Conservation (phyloP, 2,329 filamentous ascomycete species). For the Leptographium procerum region DNA sequence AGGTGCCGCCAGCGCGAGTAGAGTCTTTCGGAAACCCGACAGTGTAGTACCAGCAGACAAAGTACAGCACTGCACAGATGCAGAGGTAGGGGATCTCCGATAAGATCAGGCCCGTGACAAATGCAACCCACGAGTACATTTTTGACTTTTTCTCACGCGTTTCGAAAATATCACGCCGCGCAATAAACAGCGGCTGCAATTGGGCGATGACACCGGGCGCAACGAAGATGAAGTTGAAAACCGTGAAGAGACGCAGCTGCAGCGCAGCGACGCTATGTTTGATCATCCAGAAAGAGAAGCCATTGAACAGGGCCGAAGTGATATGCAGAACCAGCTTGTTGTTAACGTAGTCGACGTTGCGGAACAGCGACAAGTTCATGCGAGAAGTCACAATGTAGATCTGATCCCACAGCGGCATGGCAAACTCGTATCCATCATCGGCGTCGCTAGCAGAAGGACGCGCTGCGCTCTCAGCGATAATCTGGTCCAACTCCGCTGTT, state of each 20-base stretch:
- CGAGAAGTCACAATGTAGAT: conserved; percentile 48
- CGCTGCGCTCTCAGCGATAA: conserved; percentile 33
- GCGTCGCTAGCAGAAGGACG: neutral
- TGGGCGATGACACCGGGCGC: conserved; percentile 54
- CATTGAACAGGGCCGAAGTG: conserved; percentile 44
- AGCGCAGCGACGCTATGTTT: conserved; percentile 41
- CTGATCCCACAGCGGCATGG: conserved; percentile 54
- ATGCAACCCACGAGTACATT: conserved; percentile 58
- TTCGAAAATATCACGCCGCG: conserved; percentile 56
- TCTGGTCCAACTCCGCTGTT: conserved; percentile 52
- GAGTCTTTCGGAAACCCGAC: conserved; percentile 39
- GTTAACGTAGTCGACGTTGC: conserved; percentile 60
- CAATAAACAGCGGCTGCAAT: conserved; percentile 61
- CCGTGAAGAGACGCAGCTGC: conserved; percentile 58
- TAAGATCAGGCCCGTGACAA: conserved; percentile 52
- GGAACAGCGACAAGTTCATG: conserved; percentile 63
- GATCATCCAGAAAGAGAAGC: conserved; percentile 42
- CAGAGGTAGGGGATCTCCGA: conserved; percentile 53
- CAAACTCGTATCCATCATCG: conserved; percentile 48
- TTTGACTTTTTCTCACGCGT: conserved; percentile 58
- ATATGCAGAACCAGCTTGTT: conserved; percentile 50
- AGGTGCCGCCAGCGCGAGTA: conserved; percentile 40
- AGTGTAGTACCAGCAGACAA: conserved; percentile 30
- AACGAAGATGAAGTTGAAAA: conserved; percentile 60
- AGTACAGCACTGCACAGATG: conserved; percentile 40